A percentile compares a stretch with the other conserved stretches of the same genome.
phyloP scores from a whole-genome alignment of 225 moss, liverwort and hornwort genomes.

The Polytrichum formosum region DNA sequence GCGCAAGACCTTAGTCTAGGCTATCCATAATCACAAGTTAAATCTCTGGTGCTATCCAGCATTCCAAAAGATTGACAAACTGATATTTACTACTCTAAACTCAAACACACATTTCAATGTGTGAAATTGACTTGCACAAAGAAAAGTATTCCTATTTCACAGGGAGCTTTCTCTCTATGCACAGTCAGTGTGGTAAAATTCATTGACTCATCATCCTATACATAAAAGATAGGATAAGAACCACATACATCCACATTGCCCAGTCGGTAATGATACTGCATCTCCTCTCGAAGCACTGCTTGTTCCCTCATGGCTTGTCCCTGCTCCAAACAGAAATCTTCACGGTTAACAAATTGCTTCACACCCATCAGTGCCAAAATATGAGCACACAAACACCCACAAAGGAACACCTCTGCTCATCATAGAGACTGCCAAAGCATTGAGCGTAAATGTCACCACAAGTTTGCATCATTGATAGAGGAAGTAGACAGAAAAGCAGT shows the following conservation, averaged over 20 bases:
- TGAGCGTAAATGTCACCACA: not conserved
- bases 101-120: too few relatives aligned
- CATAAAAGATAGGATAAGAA: not conserved
- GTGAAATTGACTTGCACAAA: not conserved
- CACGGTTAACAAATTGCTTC: not conserved
- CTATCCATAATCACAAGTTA: too few relatives aligned
- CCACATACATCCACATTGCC: conserved; percentile 74
- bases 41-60: too few relatives aligned
- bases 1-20: too few relatives aligned
- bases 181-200: too few relatives aligned
- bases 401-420: not conserved
- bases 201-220: too few relatives aligned
- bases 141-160: not conserved
- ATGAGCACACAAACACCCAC: not conserved
- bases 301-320: conserved; percentile 98
- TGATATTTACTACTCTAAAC: too few relatives aligned
- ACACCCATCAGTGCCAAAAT: not conserved
- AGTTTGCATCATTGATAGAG: not conserved
- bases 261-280: conserved; percentile 95
- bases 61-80: too few relatives aligned
- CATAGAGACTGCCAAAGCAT: not conserved
- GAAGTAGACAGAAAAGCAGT: conserved; percentile 6
- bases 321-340: conserved; percentile 32
- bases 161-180: not conserved
- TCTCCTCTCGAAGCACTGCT: conserved; percentile 93